phyloP scores from a whole-genome alignment of 208 protist species.

The Trypanosoma rangeli region DNA sequence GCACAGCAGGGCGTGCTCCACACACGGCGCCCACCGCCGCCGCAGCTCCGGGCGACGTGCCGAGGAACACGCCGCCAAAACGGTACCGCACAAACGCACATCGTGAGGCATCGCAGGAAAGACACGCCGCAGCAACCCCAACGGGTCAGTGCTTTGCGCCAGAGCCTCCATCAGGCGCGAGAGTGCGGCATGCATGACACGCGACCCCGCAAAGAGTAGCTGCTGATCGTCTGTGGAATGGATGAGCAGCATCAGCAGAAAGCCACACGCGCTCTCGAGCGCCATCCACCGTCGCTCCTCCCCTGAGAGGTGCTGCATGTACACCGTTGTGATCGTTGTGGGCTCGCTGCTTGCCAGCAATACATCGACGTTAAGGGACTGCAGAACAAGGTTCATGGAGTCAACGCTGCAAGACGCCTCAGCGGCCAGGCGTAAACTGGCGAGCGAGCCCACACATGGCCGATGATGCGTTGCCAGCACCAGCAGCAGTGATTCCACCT shows the following conservation, averaged over 20 bases:
- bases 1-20: conserved; percentile 16
- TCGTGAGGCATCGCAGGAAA: conserved; percentile 18
- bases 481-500: conserved; percentile 8
- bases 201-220: conserved; percentile 11
- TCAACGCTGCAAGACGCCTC: conserved; percentile 19
- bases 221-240: background rate
- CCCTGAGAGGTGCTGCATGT: background rate
- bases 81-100: conserved; percentile 20
- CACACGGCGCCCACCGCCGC: conserved; percentile 6
- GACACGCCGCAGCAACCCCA: conserved; percentile 30
- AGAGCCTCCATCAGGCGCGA: conserved; percentile 34
- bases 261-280: conserved; percentile 6
- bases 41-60: conserved; percentile 7
- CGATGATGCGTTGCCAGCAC: conserved; percentile 12
- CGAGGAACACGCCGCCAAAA: conserved; percentile 23
- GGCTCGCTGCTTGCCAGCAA: background rate
- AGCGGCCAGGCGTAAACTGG: conserved; percentile 4
- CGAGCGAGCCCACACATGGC: conserved; percentile 14
- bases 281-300: conserved; percentile 6
- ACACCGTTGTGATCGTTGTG: background rate
- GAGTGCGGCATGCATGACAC: conserved; percentile 5
- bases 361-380: conserved; percentile 1
- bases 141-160: conserved; percentile 17
- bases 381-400: conserved; percentile 10
- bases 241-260: conserved; percentile 6